phyloP scores from a whole-genome alignment of 805 yeast species.

The Kazachstania bromeliacearum region DNA sequence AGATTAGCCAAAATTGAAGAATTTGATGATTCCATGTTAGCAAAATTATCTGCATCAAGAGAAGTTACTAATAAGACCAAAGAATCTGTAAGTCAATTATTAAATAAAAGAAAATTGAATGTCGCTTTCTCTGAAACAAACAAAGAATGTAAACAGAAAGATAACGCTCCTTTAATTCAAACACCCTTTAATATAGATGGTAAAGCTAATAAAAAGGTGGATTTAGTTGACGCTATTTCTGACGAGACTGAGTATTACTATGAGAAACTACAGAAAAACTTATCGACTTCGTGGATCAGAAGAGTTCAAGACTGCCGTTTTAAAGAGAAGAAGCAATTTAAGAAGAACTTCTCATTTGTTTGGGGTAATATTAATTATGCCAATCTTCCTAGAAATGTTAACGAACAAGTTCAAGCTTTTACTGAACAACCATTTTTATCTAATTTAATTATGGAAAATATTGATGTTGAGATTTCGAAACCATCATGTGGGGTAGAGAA shows the following conservation, averaged over 20 bases:
- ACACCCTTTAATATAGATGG: constrained; percentile 7
- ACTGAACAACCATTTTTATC: constrained; percentile 44
- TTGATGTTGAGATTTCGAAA: constrained; percentile 39
- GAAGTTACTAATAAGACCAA: neutral
- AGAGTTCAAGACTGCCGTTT: constrained; percentile 43
- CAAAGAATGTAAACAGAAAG: neutral
- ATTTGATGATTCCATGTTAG: constrained; percentile 27
- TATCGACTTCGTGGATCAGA: constrained; percentile 63
- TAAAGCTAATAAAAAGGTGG: constrained; percentile 1
- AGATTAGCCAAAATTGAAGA: constrained; percentile 43
- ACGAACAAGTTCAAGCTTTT: constrained; percentile 40
- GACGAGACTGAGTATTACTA: constrained; percentile 11
- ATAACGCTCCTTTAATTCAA: constrained; percentile 2
- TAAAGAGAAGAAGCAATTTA: constrained; percentile 33
- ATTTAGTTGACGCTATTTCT: constrained; percentile 5
- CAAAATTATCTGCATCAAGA: constrained; percentile 5
- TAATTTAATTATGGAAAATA: constrained; percentile 39
- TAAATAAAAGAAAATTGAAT: constrained; percentile 3
- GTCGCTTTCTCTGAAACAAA: neutral
- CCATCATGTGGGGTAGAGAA: constrained; percentile 44
- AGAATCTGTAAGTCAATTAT: constrained; percentile 6
- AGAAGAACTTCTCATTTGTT: constrained; percentile 32
- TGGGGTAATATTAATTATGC: constrained; percentile 33
- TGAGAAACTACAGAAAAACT: constrained; percentile 35
- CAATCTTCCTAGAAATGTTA: constrained; percentile 32